Evolutionary conservation across 2,329 filamentous ascomycete genomes (phyloP).

Genomic region (Diaporthe caulivora): DNA sequence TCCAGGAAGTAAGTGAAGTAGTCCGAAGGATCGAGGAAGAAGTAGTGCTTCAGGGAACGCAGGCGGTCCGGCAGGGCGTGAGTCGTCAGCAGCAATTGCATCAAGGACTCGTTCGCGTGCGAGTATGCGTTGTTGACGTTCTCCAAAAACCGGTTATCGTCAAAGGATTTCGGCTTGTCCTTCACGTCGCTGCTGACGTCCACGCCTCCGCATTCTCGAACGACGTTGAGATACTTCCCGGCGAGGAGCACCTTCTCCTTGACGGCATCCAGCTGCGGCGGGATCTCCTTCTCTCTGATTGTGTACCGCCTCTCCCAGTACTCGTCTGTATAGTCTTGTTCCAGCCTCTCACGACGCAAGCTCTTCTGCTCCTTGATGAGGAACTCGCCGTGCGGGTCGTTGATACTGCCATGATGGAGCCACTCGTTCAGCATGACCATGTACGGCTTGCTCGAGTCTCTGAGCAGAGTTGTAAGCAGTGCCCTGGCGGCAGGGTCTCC

Average conservation of each 20-base stretch:
- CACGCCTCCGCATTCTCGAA: constrained; percentile 95
- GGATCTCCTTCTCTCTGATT: constrained; percentile 89
- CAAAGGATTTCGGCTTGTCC: constrained; percentile 92
- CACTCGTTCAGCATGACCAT: constrained; percentile 99
- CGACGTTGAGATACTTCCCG: constrained; percentile 97
- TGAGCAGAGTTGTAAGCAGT: constrained; percentile 83
- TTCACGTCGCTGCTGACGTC: constrained; percentile 90
- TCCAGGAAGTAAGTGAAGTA: constrained; percentile 99
- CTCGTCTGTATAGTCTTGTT: constrained; percentile 98
- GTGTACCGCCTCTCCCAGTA: constrained; percentile 99
- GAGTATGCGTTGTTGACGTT: constrained; percentile 97
- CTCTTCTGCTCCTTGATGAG: constrained; percentile 96
- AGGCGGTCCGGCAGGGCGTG: constrained; percentile 90
- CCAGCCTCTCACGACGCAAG: constrained; percentile 88
- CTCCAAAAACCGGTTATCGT: constrained; percentile 91
- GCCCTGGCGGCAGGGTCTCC: constrained; percentile 90
- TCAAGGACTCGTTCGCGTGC: constrained; percentile 92
- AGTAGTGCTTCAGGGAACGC: constrained; percentile 96
- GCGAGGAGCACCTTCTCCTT: constrained; percentile 95
- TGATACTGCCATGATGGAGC: constrained; percentile 95
- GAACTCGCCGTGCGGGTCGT: constrained; percentile 94
- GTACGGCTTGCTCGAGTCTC: constrained; percentile 92
- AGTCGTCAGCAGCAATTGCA: constrained; percentile 91
- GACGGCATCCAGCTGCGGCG: constrained; percentile 89
- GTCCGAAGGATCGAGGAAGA: constrained; percentile 97